phyloP scores from a whole-genome alignment of 2,329 filamentous ascomycete species.

The Huntiella bhutanensis region DNA sequence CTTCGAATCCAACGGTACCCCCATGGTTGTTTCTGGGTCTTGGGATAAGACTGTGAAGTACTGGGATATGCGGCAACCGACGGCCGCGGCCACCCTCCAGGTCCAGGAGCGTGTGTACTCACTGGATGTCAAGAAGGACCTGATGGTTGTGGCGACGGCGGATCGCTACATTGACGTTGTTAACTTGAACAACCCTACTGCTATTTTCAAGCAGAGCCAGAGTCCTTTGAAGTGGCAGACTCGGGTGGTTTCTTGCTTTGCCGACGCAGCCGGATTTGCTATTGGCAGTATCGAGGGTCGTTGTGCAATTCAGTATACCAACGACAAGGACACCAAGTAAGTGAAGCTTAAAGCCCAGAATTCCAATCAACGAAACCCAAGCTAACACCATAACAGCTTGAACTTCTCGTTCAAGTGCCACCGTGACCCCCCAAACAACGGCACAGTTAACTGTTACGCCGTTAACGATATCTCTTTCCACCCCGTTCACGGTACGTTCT shows the following conservation, averaged over 20 bases:
- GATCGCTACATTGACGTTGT: constrained; percentile 94
- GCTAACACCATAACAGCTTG: constrained; percentile 27
- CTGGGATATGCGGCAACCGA: constrained; percentile 56
- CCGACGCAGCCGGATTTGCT: constrained; percentile 77
- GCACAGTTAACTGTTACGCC: constrained; percentile 74
- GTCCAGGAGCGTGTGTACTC: constrained; percentile 71
- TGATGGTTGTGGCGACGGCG: constrained; percentile 81
- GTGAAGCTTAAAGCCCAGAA: constrained; percentile 13
- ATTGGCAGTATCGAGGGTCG: constrained; percentile 93
- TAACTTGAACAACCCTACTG: constrained; percentile 70
- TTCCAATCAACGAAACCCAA: not conserved
- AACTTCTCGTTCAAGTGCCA: constrained; percentile 99
- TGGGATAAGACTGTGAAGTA: constrained; percentile 87
- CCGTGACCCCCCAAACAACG: constrained; percentile 57
- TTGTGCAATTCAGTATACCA: constrained; percentile 95
- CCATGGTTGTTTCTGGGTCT: constrained; percentile 79
- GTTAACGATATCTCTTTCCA: constrained; percentile 98
- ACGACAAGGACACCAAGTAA: constrained; percentile 74
- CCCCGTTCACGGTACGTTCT: constrained; percentile 92
- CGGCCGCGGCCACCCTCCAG: constrained; percentile 44
- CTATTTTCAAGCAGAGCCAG: constrained; percentile 91
- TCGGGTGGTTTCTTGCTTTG: constrained; percentile 83
- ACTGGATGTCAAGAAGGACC: constrained; percentile 75
- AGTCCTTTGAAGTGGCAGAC: constrained; percentile 98
- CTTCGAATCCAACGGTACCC: constrained; percentile 50